A percentile compares a stretch with the other conserved stretches of the same genome.
These are phyloP conservation scores for Rhododendron williamsianum DNA, from an alignment of 148 eudicot genomes.

Conservation along the genomic window DNA sequence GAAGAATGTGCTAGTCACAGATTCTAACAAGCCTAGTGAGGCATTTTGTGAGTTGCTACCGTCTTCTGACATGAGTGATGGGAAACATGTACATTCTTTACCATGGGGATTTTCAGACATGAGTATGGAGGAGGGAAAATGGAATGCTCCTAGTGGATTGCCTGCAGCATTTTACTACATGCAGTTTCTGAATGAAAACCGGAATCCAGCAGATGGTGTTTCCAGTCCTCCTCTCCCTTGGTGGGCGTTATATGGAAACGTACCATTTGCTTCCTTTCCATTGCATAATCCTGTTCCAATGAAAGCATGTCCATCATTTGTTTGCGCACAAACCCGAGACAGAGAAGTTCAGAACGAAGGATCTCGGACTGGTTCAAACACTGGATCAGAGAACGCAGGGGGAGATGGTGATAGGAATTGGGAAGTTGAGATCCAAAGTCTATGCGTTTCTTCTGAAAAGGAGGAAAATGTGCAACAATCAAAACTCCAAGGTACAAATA, in stretches of 20 bases:
- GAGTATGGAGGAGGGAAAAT: constrained; percentile 11
- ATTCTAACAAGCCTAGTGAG: constrained; percentile 19
- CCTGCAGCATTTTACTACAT: constrained; percentile 13
- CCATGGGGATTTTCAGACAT: not conserved
- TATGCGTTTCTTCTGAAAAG: constrained; percentile 1
- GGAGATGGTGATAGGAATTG: constrained; percentile 23
- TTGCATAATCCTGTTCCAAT: constrained; percentile 14
- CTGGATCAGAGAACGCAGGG: constrained; percentile 26
- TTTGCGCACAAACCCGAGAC: constrained; percentile 18
- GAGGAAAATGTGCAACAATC: constrained; percentile 9
- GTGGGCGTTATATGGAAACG: constrained; percentile 37
- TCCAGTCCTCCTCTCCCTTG: constrained; percentile 31
- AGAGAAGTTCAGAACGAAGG: constrained; percentile 35
- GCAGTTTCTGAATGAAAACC: constrained; percentile 16
- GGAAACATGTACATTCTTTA: constrained; percentile 1
- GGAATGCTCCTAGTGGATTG: constrained; percentile 14
- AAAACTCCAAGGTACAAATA: not conserved
- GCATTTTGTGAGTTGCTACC: not conserved
- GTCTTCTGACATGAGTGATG: constrained; percentile 21
- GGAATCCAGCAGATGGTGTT: constrained; percentile 18
- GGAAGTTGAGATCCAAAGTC: constrained; percentile 28
- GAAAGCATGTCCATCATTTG: not conserved
- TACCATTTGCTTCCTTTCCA: constrained; percentile 20
- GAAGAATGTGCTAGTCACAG: constrained; percentile 49
- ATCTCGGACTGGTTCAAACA: constrained; percentile 35